Evolutionary conservation across 225 moss, liverwort and hornwort species (phyloP).

Genomic region (Sphagnum contortum): DNA sequence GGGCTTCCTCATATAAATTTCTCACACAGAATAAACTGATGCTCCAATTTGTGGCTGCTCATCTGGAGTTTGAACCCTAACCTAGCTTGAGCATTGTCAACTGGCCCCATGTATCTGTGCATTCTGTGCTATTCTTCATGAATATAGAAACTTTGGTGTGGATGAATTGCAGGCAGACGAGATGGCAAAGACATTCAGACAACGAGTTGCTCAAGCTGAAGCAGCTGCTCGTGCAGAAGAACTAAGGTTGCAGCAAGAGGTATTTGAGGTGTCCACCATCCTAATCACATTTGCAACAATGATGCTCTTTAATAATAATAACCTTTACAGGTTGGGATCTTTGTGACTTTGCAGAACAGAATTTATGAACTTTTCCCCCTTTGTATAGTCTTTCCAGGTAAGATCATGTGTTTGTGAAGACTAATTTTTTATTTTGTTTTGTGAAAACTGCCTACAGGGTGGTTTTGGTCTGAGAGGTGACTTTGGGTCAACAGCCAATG

Average conservation of each 20-base stretch:
- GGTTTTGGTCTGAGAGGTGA: conserved; percentile 66
- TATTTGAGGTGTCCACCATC: neutral
- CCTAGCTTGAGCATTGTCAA: neutral
- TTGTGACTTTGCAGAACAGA: too few relatives aligned
- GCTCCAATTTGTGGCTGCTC: too few relatives aligned
- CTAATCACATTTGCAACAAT: too few relatives aligned
- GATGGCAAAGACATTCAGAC: conserved; percentile 49
- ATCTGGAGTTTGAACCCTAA: neutral
- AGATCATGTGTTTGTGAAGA: too few relatives aligned
- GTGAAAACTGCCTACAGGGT: conserved; percentile 27
- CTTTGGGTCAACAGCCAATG: conserved; percentile 47
- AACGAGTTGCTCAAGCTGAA: conserved; percentile 57
- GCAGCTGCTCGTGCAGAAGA: conserved; percentile 54
- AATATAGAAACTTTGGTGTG: too few relatives aligned
- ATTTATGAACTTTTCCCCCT: too few relatives aligned
- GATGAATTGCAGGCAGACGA: conserved; percentile 25
- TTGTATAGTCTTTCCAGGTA: too few relatives aligned
- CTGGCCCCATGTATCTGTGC: neutral
- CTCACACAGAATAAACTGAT: too few relatives aligned
- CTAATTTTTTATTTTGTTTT: too few relatives aligned
- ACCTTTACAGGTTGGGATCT: too few relatives aligned
- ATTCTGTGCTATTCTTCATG: too few relatives aligned
- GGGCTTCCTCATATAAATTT: neutral
- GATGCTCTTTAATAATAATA: too few relatives aligned
- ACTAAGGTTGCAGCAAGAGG: conserved; percentile 38